Evolutionary conservation across 495 filamentous ascomycete species (phyloP).

Genomic region (Penicillium crystallinum): DNA sequence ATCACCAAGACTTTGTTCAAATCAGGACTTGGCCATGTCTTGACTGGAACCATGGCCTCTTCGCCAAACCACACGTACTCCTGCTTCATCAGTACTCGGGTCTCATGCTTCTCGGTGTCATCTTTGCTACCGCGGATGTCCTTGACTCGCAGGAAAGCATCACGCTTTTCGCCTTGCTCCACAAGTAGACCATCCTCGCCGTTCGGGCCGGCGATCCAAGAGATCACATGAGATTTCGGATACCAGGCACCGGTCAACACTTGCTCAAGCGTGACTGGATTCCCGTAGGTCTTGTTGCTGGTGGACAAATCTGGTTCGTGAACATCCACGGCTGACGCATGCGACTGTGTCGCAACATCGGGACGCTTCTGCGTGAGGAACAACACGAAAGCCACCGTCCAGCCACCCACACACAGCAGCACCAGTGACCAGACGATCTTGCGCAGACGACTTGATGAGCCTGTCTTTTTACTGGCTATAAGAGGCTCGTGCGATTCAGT

Average conservation of each 20-base stretch:
- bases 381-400: conserved; percentile 70
- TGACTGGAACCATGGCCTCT: conserved; percentile 44
- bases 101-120: conserved; percentile 37
- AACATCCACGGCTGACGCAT: conserved; percentile 15
- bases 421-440: conserved; percentile 64
- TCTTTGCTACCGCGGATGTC: conserved; percentile 63
- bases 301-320: conserved; percentile 63
- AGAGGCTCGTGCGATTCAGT: conserved; percentile 25
- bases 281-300: conserved; percentile 59
- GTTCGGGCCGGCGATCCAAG: conserved; percentile 81
- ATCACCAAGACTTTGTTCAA: conserved; percentile 77
- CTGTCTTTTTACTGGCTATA: conserved; percentile 18
- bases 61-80: conserved; percentile 53
- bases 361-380: conserved; percentile 56
- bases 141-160: conserved; percentile 79
- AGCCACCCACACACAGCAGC: conserved; percentile 64
- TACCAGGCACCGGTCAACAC: conserved; percentile 70
- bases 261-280: conserved; percentile 75
- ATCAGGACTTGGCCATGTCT: conserved; percentile 73
- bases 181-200: conserved; percentile 85
- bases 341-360: conserved; percentile 16
- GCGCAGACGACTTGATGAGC: conserved; percentile 41
- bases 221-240: conserved; percentile 62
- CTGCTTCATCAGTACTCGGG: conserved; percentile 69
- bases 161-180: conserved; percentile 51